phyloP scores from a whole-genome alignment of 176 grass and related monocot species.

The Microstegium vimineum region DNA sequence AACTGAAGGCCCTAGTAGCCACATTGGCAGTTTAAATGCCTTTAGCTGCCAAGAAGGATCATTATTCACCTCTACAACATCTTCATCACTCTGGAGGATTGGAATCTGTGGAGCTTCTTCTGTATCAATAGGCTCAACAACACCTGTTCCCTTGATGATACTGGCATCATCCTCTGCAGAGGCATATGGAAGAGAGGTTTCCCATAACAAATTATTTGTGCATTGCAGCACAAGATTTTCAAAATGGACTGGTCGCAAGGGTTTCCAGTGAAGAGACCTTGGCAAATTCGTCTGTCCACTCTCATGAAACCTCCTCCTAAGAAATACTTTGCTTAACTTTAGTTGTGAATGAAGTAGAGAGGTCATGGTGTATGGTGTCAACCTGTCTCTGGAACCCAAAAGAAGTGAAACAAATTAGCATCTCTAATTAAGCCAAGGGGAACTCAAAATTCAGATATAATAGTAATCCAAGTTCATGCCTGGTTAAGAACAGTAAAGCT shows the following conservation, averaged over 20 bases:
- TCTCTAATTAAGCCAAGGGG: background rate
- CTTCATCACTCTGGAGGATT: conserved; percentile 49
- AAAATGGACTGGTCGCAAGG: background rate
- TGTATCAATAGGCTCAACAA: conserved; percentile 63
- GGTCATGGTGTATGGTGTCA: conserved; percentile 35
- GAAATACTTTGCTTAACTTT: conserved; percentile 25
- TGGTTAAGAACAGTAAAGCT: conserved; percentile 17
- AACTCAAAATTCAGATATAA: background rate
- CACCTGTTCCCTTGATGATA: conserved; percentile 50
- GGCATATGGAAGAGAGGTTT: conserved; percentile 56
- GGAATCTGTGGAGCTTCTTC: conserved; percentile 63
- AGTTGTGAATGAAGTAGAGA: conserved; percentile 42
- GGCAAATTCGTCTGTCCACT: conserved; percentile 14
- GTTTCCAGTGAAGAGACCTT: conserved; percentile 25
- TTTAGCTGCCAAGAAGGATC: conserved; percentile 20
- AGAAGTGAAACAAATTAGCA: background rate
- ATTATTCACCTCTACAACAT: conserved; percentile 49
- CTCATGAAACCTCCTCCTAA: conserved; percentile 24
- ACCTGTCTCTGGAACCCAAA: background rate
- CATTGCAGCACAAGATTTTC: conserved; percentile 38
- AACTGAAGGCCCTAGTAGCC: conserved; percentile 76
- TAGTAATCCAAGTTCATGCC: background rate
- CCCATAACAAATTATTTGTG: conserved; percentile 56
- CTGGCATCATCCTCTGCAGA: conserved; percentile 37
- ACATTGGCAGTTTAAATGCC: conserved; percentile 70